A percentile compares a stretch with the other conserved stretches of the same genome.
These are phyloP conservation scores for Rubus parviflorus DNA, from an alignment of 306 rosid genomes.

Conservation along the genomic window DNA sequence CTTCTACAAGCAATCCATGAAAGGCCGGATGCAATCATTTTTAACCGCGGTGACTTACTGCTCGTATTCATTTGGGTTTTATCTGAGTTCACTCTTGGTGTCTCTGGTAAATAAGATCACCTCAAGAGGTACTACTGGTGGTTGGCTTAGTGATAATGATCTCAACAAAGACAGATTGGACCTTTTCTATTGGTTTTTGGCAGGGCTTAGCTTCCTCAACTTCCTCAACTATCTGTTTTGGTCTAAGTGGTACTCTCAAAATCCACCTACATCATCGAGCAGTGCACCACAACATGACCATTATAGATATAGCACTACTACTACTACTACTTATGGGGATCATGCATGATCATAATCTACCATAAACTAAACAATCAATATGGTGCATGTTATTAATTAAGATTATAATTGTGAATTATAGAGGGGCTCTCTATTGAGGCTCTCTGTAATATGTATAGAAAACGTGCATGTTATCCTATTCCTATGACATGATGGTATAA, in stretches of 20 bases:
- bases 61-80: constrained; percentile 93
- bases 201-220: constrained; percentile 73
- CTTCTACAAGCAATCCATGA: constrained; percentile 75
- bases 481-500: constrained; percentile 1
- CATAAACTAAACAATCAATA: constrained; percentile 6
- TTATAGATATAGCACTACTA: constrained; percentile 17
- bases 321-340: constrained; percentile 13
- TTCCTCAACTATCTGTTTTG: constrained; percentile 80
- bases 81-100: constrained; percentile 75
- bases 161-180: constrained; percentile 85
- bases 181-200: constrained; percentile 82
- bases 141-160: constrained; percentile 75
- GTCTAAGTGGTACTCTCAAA: constrained; percentile 60
- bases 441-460: constrained; percentile 4
- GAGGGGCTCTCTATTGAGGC: constrained; percentile 12
- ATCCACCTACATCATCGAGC: constrained; percentile 37
- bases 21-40: constrained; percentile 78
- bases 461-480: not conserved
- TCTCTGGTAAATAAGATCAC: constrained; percentile 74
- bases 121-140: constrained; percentile 32
- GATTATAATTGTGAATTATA: not conserved
- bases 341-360: constrained; percentile 24
- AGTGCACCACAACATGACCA: constrained; percentile 19
- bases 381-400: not conserved
- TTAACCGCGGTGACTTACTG: constrained; percentile 81